These are phyloP conservation scores for Fagopyrum esculentum DNA, from an alignment of 148 eudicot genomes.

Conservation along the genomic window DNA sequence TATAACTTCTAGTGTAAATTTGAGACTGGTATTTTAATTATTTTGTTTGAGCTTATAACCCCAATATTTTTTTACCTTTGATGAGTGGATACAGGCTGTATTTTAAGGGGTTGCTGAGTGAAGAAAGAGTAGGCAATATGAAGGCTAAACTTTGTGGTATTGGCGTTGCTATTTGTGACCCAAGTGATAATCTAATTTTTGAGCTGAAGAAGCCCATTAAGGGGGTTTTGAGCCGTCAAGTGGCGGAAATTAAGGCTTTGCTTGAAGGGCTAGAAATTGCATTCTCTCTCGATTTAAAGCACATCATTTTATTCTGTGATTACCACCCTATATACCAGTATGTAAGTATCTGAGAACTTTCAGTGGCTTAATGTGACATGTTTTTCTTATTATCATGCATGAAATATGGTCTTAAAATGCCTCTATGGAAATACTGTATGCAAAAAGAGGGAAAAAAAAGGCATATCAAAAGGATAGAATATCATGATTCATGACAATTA, in stretches of 20 bases:
- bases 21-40: neutral
- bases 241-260: constrained; percentile 22
- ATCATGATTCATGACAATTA: neutral
- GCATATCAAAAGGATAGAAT: neutral
- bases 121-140: constrained; percentile 23
- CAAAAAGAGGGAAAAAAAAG: neutral
- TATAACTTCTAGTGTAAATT: neutral
- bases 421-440: neutral
- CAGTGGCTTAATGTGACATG: neutral
- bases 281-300: constrained; percentile 22
- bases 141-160: constrained; percentile 33
- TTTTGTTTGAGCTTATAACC: neutral
- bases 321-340: constrained; percentile 20
- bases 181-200: constrained; percentile 46
- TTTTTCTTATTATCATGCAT: neutral
- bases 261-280: constrained; percentile 30
- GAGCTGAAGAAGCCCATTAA: constrained; percentile 32
- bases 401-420: neutral
- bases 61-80: neutral
- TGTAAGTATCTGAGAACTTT: constrained; percentile 18
- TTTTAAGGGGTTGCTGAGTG: constrained; percentile 53
- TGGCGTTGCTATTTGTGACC: constrained; percentile 62
- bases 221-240: constrained; percentile 15
- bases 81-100: constrained; percentile 35
- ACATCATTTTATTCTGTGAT: constrained; percentile 20